Evolutionary conservation across 495 filamentous ascomycete species (phyloP), one percentile per base, ranked within the genome.

Genomic region (Physcia stellaris): DNA sequence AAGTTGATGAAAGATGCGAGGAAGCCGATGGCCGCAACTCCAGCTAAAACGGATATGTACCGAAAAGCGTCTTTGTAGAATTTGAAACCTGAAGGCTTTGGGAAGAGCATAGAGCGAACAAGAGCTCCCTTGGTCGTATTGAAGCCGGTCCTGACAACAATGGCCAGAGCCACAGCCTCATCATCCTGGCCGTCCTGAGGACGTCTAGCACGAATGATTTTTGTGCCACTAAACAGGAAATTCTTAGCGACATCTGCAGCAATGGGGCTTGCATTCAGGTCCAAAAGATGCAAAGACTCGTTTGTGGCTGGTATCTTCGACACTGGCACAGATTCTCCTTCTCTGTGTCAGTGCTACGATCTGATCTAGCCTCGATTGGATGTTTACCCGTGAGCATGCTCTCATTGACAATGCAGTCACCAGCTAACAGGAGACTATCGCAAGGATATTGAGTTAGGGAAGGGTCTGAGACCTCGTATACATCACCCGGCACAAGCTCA

Each of bases 341-440:
- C 10, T 41, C 17, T 26, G 19, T 39, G 38, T 62, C 39, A 63
- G 50, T 32, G n/a, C n/a, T n/a, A n/a, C n/a, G n/a, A n/a, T n/a
- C n/a, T n/a, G 18, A 30, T 24, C 22, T 35, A 21, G 33, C 4
- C 4, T 29, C n/a, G 21, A 27, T 24, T 26, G 16, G 2, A 35
- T 26, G 17, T 62, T 49, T 52, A 80, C 80, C 80, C 27, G 92
- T 99, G 22, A 99, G 75, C 92, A 99, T 99, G 64, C 88, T 95
- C 57, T 99, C 92, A 55, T 99, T 99, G 43, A 99, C 86, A 45
- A 99, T 96, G 57, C 86, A 94, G 56, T 99, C 92, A 18, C 92
- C 92, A 38, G 83, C 82, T 4, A 99, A 62, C 6, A 99, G 63
- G 26, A 99, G 66, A 54, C 87, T 92, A 59, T 99, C 92, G 51